Evolutionary conservation across 352 stramenopile genomes (phyloP).

Genomic region (Pythium volutum): DNA sequence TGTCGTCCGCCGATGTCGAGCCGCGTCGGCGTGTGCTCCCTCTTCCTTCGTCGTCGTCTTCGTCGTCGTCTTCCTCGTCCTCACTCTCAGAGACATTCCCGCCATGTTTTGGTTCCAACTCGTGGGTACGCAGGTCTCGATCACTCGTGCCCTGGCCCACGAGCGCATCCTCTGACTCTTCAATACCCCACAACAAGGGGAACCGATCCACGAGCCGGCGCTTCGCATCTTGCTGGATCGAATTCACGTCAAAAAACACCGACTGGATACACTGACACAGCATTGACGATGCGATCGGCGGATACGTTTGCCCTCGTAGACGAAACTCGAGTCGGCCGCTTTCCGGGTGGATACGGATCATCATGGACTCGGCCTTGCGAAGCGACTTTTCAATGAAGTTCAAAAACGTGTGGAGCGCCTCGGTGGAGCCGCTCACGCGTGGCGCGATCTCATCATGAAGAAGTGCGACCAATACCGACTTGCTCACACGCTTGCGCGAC

Average conservation of each 20-base stretch:
- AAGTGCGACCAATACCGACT: conserved; percentile 62
- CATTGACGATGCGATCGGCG: conserved; percentile 59
- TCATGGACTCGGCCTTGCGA: conserved; percentile 79
- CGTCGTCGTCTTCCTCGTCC: conserved; percentile 42
- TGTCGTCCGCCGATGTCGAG: conserved; percentile 26
- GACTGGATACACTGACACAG: conserved; percentile 69
- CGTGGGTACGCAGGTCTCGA: not conserved
- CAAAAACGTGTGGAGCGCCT: conserved; percentile 56
- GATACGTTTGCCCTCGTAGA: conserved; percentile 61
- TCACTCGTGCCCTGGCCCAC: conserved; percentile 27
- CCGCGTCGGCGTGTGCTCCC: conserved; percentile 21
- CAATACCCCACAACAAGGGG: conserved; percentile 66
- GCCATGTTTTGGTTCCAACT: conserved; percentile 7
- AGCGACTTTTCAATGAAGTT: conserved; percentile 81
- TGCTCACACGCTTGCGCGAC: conserved; percentile 72
- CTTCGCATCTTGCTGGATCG: conserved; percentile 80
- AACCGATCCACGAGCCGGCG: conserved; percentile 66
- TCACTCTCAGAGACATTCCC: conserved; percentile 18
- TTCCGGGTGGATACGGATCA: conserved; percentile 64
- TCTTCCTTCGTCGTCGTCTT: conserved; percentile 34
- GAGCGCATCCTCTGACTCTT: conserved; percentile 62
- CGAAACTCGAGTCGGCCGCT: conserved; percentile 62
- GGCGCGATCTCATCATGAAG: conserved; percentile 68
- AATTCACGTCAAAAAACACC: conserved; percentile 79
- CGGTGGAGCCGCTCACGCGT: conserved; percentile 52